Evolutionary conservation across 257 asterid species (phyloP), one percentile per base, ranked within the genome.

Genomic region (Scutellaria baicalensis): DNA sequence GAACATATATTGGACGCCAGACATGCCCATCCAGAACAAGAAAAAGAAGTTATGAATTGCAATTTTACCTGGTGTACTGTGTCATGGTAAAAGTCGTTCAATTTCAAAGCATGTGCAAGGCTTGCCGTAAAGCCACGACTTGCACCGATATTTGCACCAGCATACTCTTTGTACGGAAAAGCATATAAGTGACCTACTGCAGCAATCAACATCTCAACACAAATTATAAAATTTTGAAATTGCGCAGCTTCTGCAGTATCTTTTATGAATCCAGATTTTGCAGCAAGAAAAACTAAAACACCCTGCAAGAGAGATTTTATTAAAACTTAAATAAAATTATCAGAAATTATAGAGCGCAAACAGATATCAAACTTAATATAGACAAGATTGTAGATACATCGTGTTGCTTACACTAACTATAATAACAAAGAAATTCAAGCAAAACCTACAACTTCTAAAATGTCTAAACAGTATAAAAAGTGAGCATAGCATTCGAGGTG

Each of bases 171-270:
- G 79, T 94, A 88, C 61, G 99, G 99, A 54, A 94, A 91, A 27
- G 99, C 97, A 75, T 79, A 94, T 64, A 94, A 83, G 81, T 91
- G 99, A 12, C 93, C 98, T 17, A 83, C 78, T 13, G 99, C 98
- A 35, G 98, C 99, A 79, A 94, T 79, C 64, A 94, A 91, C 99
- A 94, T 94, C 85, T 94, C 99, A 13, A 94, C 92, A 70, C 99
- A 94, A 59, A 94, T 82, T 70, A 94, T 81, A 35, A 94, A 88
- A 71, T 86, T 86, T 70, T 89, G 99, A 66, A 86, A 84, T 44
- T 94, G 94, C 64, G 98, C 98, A 80, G 99, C 99, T 75, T 94
- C 95, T 76, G 85, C 84, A 0, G 97, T 83, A 59, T 81, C 87
- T 81, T 84, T 88, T 66, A 94, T 88, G 38, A 89, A 66, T 8